phyloP scores from a whole-genome alignment of 257 asterid species.

The Knoxia roxburghii region DNA sequence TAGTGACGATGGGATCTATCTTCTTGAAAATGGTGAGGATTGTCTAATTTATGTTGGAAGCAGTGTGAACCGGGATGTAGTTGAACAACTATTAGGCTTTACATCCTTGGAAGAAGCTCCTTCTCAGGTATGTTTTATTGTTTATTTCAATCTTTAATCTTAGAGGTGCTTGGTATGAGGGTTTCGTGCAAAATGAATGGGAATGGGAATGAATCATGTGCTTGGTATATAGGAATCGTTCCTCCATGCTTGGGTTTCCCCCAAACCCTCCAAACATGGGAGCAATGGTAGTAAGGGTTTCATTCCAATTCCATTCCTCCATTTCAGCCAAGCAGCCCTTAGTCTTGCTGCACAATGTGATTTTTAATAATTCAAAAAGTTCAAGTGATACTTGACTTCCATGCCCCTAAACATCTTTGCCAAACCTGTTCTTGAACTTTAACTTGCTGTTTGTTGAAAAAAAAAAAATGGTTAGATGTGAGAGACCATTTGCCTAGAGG shows the following conservation, averaged over 20 bases:
- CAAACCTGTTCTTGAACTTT: not conserved
- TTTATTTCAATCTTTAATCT: not conserved
- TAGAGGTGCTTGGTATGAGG: not conserved
- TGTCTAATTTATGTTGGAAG: conserved; percentile 79
- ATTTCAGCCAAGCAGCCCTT: too few species aligned
- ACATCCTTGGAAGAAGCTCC: conserved; percentile 79
- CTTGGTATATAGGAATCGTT: too few species aligned
- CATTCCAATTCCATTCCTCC: too few species aligned
- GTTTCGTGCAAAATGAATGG: not conserved
- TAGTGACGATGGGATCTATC: conserved; percentile 75
- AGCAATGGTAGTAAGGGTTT: too few species aligned
- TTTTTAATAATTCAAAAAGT: too few species aligned
- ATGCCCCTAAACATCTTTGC: not conserved
- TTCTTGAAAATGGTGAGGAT: conserved; percentile 94
- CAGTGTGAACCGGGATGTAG: conserved; percentile 47
- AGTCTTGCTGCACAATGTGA: too few species aligned
- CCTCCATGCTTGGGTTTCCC: too few species aligned
- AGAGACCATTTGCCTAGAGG: not conserved
- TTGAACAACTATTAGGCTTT: conserved; percentile 66
- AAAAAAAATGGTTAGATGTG: too few species aligned
- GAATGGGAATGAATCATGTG: too few species aligned
- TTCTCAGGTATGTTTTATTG: conserved; percentile 56
- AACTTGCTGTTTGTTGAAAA: too few species aligned
- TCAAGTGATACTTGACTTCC: not conserved
- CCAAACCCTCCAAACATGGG: too few species aligned